These are phyloP conservation scores for Teunomyces pallodes DNA, from an alignment of 805 yeast genomes.

Conservation along the genomic window DNA sequence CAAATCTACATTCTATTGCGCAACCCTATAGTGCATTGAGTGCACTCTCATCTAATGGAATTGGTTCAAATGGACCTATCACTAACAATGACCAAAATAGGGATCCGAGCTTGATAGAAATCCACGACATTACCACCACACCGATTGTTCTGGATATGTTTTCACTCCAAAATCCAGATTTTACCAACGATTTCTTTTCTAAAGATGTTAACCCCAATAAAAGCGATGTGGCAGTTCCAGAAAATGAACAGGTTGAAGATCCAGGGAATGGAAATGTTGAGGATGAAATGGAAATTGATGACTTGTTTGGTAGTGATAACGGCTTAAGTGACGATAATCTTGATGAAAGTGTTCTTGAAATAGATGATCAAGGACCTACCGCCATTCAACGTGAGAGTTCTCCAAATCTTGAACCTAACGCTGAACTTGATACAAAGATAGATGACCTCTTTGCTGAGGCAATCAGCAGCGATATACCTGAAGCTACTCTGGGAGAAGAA, in stretches of 20 bases:
- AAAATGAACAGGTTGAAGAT: neutral
- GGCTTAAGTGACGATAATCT: constrained; percentile 19
- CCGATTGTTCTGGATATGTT: constrained; percentile 13
- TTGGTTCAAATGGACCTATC: constrained; percentile 9
- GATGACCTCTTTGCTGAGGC: neutral
- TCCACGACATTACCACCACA: constrained; percentile 10
- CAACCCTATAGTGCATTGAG: constrained; percentile 16
- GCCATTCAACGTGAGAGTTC: neutral
- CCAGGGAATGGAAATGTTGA: constrained; percentile 7
- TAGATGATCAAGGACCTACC: neutral
- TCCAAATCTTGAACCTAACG: neutral
- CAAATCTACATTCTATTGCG: neutral
- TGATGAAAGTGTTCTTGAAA: neutral
- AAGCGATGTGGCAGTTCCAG: neutral
- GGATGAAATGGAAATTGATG: constrained; percentile 26
- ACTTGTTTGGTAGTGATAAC: constrained; percentile 32
- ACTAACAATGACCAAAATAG: constrained; percentile 12
- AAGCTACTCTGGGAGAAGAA: neutral
- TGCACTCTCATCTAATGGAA: constrained; percentile 9
- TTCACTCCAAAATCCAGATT: constrained; percentile 11
- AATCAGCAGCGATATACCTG: neutral
- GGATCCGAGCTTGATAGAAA: constrained; percentile 13
- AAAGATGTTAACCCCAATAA: constrained; percentile 5
- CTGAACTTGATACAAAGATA: neutral
- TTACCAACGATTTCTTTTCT: constrained; percentile 12